Conservation (phyloP, 768 basidiomycete species). For the Russula earlei region DNA sequence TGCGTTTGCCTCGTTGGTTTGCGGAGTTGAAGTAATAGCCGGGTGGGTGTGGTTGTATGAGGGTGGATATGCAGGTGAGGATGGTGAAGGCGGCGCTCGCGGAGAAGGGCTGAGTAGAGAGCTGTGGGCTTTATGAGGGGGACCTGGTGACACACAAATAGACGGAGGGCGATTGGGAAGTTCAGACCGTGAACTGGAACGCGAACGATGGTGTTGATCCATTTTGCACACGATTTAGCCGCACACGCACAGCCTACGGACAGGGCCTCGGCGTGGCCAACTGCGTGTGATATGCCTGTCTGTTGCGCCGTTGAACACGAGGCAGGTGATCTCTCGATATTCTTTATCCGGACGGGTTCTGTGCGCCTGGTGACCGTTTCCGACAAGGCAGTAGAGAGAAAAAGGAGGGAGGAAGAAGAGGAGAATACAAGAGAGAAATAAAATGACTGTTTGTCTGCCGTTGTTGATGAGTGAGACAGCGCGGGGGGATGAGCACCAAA, state of each 20-base stretch:
- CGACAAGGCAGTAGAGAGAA: not conserved
- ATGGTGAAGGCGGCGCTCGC: not conserved
- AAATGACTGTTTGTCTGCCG: no score
- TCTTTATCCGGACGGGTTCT: not conserved
- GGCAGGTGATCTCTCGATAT: conserved; percentile 2
- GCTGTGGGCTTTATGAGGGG: conserved; percentile 12
- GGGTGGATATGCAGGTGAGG: conserved; percentile 6
- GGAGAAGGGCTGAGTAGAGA: not conserved
- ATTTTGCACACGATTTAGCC: conserved; percentile 1
- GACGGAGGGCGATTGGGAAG: not conserved
- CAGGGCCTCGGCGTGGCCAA: conserved; percentile 8
- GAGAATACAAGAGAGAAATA: no score
- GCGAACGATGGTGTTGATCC: conserved; percentile 14
- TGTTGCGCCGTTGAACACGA: conserved; percentile 11
- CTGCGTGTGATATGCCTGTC: conserved; percentile 15
- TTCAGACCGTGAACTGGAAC: conserved; percentile 18
- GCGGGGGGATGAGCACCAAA: not conserved
- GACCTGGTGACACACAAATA: not conserved
- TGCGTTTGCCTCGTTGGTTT: conserved; percentile 17
- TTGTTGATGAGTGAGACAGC: not conserved
- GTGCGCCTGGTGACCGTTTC: not conserved
- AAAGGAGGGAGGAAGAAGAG: not conserved
- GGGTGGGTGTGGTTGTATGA: not conserved
- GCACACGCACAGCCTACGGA: conserved; percentile 12
- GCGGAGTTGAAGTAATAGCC: conserved; percentile 16